These are phyloP conservation scores for Tetracladium marchalianum DNA, from an alignment of 495 filamentous ascomycete genomes.

Conservation along the genomic window DNA sequence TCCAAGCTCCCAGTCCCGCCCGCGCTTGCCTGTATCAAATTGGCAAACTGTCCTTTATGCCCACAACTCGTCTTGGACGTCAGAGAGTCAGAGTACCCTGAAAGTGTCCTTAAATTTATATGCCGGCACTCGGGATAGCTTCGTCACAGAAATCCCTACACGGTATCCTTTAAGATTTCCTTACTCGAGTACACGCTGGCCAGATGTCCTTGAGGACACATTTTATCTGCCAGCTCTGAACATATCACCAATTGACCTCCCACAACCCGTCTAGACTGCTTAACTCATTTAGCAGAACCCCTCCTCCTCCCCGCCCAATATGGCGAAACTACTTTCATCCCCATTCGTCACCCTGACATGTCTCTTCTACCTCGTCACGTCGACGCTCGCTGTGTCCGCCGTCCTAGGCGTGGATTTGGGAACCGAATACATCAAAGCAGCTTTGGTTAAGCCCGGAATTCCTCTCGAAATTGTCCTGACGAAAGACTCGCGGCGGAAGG, in stretches of 20 bases:
- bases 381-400: constrained; percentile 46
- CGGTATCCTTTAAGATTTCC: too few relatives aligned
- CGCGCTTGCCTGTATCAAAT: too few relatives aligned
- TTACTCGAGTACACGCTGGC: neutral
- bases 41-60: too few relatives aligned
- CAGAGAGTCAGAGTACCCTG: too few relatives aligned
- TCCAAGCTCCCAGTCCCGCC: too few relatives aligned
- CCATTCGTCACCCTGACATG: constrained; percentile 34
- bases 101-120: too few relatives aligned
- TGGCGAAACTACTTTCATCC: constrained; percentile 21
- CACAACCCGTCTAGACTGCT: constrained; percentile 6
- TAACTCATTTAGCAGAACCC: constrained; percentile 20
- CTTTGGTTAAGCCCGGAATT: constrained; percentile 93
- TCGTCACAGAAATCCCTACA: too few relatives aligned
- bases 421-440: constrained; percentile 94
- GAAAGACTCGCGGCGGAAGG: constrained; percentile 98
- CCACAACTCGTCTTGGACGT: too few relatives aligned
- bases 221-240: neutral
- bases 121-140: too few relatives aligned
- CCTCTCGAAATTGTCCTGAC: constrained; percentile 97
- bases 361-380: constrained; percentile 37
- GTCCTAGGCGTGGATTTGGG: constrained; percentile 92
- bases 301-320: constrained; percentile 5
- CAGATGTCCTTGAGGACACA: neutral
- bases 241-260: neutral